Evolutionary conservation across 345 rosid species (phyloP).

Genomic region (Garcia nutans): DNA sequence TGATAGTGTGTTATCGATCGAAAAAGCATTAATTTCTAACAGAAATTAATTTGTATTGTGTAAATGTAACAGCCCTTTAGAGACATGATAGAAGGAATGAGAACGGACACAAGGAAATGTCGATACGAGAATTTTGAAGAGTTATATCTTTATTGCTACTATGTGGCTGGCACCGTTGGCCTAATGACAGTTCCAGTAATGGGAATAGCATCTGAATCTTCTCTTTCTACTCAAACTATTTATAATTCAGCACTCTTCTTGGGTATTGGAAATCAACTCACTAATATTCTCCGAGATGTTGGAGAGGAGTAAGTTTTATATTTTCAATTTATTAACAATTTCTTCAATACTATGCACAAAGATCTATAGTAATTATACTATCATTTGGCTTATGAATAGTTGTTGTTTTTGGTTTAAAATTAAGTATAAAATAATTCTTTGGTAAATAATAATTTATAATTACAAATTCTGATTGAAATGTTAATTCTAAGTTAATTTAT

Average conservation of each 20-base stretch:
- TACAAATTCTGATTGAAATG: too few relatives aligned
- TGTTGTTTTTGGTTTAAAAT: too few relatives aligned
- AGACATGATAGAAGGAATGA: conserved; percentile 68
- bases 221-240: conserved; percentile 30
- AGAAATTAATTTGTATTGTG: too few relatives aligned
- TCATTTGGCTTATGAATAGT: too few relatives aligned
- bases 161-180: conserved; percentile 60
- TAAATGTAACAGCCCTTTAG: conserved; percentile 48
- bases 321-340: not conserved
- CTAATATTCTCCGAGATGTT: conserved; percentile 62
- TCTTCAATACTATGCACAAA: too few relatives aligned
- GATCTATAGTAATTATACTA: too few relatives aligned
- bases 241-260: conserved; percentile 48
- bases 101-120: conserved; percentile 52
- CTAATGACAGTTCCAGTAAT: conserved; percentile 60
- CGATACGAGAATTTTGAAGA: conserved; percentile 50
- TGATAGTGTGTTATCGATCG: too few relatives aligned
- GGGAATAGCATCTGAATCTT: conserved; percentile 55
- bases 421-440: too few relatives aligned
- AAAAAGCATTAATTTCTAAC: too few relatives aligned
- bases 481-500: too few relatives aligned
- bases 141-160: conserved; percentile 56
- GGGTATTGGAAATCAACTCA: conserved; percentile 63
- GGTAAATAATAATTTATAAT: too few relatives aligned
- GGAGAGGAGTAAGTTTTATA: conserved; percentile 62